Conservation (phyloP, 345 rosid genomes). For the Arabidopsis suecica region DNA sequence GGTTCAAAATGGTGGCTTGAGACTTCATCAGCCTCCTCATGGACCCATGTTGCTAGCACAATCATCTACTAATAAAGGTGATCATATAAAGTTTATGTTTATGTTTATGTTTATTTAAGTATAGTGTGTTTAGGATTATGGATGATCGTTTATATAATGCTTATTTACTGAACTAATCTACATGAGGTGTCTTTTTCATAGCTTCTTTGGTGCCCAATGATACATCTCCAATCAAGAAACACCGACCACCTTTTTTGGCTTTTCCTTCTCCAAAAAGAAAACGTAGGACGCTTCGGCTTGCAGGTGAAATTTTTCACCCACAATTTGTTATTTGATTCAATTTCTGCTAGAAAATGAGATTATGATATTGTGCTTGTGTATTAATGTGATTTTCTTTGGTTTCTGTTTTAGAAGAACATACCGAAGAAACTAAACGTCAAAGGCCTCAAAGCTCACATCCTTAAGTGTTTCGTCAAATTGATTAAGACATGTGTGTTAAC, state of each 20-base stretch:
- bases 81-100: background rate
- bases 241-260: background rate
- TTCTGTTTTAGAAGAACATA: background rate
- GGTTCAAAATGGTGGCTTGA: background rate
- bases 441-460: constrained; percentile 4
- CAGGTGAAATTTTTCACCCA: background rate
- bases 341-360: background rate
- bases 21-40: background rate
- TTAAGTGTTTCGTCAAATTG: background rate
- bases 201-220: background rate
- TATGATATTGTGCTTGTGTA: constrained; percentile 15
- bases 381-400: background rate
- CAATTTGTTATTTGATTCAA: background rate
- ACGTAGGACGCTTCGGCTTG: constrained; percentile 18
- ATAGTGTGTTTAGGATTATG: background rate
- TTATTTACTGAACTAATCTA: background rate
- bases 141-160: background rate
- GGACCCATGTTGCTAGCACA: constrained; percentile 1
- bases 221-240: background rate
- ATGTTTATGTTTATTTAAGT: background rate
- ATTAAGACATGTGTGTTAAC: background rate
- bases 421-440: background rate
- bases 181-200: background rate
- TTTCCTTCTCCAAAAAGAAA: constrained; percentile 30
- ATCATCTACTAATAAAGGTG: background rate